Base-by-base conservation (phyloP, 108 stramenopile genomes). In the Schizochytrium sp. region DNA sequence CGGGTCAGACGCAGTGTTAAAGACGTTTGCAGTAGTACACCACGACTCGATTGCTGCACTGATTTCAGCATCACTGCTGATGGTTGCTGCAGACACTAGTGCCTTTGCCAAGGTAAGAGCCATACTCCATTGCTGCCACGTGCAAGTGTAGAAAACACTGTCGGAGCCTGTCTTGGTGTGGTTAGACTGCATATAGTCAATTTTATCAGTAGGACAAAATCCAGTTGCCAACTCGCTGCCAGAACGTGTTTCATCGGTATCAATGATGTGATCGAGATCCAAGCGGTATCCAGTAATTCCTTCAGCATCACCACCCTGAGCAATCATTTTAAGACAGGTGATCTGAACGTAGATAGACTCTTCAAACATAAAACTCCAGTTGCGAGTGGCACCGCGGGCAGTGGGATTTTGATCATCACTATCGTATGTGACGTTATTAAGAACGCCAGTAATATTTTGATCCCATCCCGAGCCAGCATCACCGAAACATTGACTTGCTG, bases 1-100 rank as follows among this genome's bases (percentile, higher is more conserved):
- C 38, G 17, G 0, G 76, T 83, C 28, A 7, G 7, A 1, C 15
- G 49, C 5, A 0, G 15, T 55, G 8, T n/a, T 42, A 42, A 41
- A 72, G 72, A 72, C 40, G 76, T 83, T 83, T 5, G 76, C 76
- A 10, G 47, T 83, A n/a, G n/a, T 47, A 53, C 76, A 83, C 76
- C 76, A 83, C 15, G 49, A n/a, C 50, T 10, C 2, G 76, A 83
- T 28, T 17, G 50, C 76, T 13, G 49, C 53, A 0, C 5, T 1
- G 76, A 83, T 83, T 53, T 83, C 50, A 10, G 47, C 53, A 28
- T 28, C 28, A 28, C 28, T 28, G 45, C n/a, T 47, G 15, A 53
- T 83, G 19, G 64, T 69, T 8, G 64, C 64, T 8, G 64, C 44
- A 7, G 19, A 38, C 10, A 69, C 64, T 44, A 69, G 64, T 7